These are phyloP conservation scores for Boechera divaricarpa DNA, from an alignment of 345 rosid genomes.

Conservation along the genomic window DNA sequence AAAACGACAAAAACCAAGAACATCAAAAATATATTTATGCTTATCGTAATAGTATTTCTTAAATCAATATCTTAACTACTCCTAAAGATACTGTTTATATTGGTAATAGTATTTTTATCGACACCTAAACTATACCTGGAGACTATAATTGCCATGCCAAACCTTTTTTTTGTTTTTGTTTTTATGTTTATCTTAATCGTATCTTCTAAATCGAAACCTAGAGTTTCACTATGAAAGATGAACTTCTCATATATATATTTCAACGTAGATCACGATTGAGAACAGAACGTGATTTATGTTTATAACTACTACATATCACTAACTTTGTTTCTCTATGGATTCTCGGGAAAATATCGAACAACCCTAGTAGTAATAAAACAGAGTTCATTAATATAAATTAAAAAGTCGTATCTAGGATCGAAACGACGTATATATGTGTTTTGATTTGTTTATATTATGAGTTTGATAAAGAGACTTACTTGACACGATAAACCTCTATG, in stretches of 20 bases:
- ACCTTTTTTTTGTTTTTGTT: background rate
- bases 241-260: slow-evolving; percentile 7
- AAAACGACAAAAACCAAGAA: slow-evolving; percentile 40
- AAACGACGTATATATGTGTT: background rate
- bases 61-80: slow-evolving; percentile 9
- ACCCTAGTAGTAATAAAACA: slow-evolving; percentile 26
- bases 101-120: slow-evolving; percentile 2
- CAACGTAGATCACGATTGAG: slow-evolving; percentile 14
- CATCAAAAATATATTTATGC: background rate
- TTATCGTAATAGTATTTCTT: slow-evolving; percentile 22
- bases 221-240: slow-evolving; percentile 19
- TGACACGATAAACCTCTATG: slow-evolving; percentile 5
- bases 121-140: slow-evolving; percentile 14
- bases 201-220: background rate
- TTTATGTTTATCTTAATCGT: background rate
- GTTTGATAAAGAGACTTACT: slow-evolving; percentile 39
- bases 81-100: slow-evolving; percentile 15
- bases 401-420: background rate
- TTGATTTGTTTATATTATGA: background rate
- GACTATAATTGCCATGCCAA: background rate
- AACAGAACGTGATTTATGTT: background rate
- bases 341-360: background rate
- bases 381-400: slow-evolving; percentile 5
- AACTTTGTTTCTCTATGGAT: slow-evolving; percentile 1
- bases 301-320: background rate